Evolutionary conservation across 2,329 filamentous ascomycete genomes (phyloP).

Genomic region (Dactylonectria estremocensis): DNA sequence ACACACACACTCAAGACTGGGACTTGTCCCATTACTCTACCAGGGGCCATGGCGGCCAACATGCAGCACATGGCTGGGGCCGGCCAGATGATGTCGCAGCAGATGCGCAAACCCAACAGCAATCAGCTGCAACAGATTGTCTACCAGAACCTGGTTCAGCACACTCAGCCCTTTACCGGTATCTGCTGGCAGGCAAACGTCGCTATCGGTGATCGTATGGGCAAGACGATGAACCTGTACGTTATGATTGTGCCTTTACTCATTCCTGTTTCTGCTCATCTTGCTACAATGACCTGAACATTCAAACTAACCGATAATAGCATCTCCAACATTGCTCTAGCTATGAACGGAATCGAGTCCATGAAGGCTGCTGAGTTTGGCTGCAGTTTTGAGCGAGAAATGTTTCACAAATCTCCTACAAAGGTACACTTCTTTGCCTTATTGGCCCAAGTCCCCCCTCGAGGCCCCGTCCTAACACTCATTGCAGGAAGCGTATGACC

Average conservation of each 20-base stretch:
- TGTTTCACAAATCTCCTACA: slow-evolving; percentile 61
- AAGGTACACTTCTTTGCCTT: slow-evolving; percentile 57
- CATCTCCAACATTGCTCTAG: slow-evolving; percentile 67
- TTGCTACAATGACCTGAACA: not conserved
- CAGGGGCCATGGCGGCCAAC: slow-evolving; percentile 72
- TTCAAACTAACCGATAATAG: slow-evolving; percentile 51
- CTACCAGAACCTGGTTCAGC: slow-evolving; percentile 57
- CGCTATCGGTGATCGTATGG: slow-evolving; percentile 58
- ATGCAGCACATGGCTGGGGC: slow-evolving; percentile 70
- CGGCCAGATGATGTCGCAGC: slow-evolving; percentile 63
- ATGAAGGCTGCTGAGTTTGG: slow-evolving; percentile 60
- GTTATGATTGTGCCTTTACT: slow-evolving; percentile 40
- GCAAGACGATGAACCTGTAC: slow-evolving; percentile 61
- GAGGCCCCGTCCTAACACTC: slow-evolving; percentile 37
- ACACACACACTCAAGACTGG: slow-evolving; percentile 35
- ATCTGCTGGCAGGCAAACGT: slow-evolving; percentile 59
- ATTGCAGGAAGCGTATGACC: slow-evolving; percentile 65
- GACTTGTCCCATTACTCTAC: slow-evolving; percentile 36
- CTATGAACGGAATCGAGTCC: slow-evolving; percentile 59
- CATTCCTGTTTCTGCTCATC: not conserved
- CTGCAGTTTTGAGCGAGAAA: slow-evolving; percentile 64
- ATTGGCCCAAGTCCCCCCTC: not conserved
- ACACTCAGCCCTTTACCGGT: slow-evolving; percentile 51
- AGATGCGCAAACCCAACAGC: slow-evolving; percentile 53
- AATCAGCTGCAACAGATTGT: slow-evolving; percentile 57